Evolutionary conservation across 2,329 filamentous ascomycete genomes (phyloP).

Genomic region (Colletotrichum noveboracense): DNA sequence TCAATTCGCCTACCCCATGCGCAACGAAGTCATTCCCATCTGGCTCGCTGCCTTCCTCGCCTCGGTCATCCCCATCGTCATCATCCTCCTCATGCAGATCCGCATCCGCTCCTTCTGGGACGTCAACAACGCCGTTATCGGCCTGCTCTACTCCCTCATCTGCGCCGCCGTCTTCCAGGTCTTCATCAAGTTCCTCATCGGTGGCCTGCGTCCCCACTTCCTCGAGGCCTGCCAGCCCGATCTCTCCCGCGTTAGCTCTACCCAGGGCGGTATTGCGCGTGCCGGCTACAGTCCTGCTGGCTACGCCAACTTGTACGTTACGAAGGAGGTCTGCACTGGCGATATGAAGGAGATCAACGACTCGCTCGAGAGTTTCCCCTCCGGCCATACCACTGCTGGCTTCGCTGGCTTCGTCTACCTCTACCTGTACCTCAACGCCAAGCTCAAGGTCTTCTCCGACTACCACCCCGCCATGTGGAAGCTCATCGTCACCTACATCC

Average conservation of each 20-base stretch:
- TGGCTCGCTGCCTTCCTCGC: conserved; percentile 73
- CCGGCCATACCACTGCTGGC: conserved; percentile 75
- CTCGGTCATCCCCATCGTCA: conserved; percentile 66
- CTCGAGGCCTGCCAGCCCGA: conserved; percentile 72
- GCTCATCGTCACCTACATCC: conserved; percentile 66
- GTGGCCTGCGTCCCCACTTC: conserved; percentile 75
- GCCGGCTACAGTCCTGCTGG: conserved; percentile 54
- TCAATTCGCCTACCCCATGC: conserved; percentile 72
- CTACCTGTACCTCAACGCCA: conserved; percentile 77
- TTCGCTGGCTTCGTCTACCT: conserved; percentile 76
- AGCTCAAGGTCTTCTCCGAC: conserved; percentile 77
- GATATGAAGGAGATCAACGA: conserved; percentile 70
- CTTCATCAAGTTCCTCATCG: conserved; percentile 77
- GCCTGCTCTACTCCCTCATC: conserved; percentile 73
- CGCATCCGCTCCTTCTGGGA: conserved; percentile 73
- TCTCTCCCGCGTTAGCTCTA: conserved; percentile 44
- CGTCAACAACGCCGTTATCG: conserved; percentile 73
- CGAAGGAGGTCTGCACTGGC: conserved; percentile 72
- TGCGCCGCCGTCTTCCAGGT: conserved; percentile 78
- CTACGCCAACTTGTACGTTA: conserved; percentile 68
- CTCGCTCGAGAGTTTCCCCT: conserved; percentile 73
- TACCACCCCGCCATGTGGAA: conserved; percentile 80
- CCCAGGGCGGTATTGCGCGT: conserved; percentile 45
- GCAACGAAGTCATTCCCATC: conserved; percentile 74
- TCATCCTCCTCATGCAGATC: conserved; percentile 71